Evolutionary conservation across 1,284 basidiomycete genomes (phyloP), one percentile per base, ranked within the genome.

Genomic region (Malassezia arunalokei): DNA sequence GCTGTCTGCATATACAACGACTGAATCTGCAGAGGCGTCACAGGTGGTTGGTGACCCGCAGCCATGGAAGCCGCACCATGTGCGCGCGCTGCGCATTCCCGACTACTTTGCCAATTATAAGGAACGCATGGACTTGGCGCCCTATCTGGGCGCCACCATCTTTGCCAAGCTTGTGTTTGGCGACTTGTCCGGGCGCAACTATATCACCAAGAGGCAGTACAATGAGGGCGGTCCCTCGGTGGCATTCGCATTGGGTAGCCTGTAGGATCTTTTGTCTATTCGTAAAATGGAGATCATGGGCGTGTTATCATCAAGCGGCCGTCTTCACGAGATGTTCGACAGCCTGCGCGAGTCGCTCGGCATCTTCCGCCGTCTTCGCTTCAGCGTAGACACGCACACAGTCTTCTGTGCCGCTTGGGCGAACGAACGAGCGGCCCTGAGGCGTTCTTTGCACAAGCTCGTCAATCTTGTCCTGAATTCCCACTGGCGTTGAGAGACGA

Each of bases 381-480:
- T 99, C 94, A 0, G 92, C 94, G 71, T 98, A 99, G 7, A 99
- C 91, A 57, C 94, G 80, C 9, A 99, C 94, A 40, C 94, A 92
- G 71, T 98, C 91, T 74, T 99, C 94, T 15, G 94, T 99, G 9
- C 94, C 94, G 75, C 89, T 94, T 1, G 94, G 94, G 54, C 94
- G 77, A 11, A 98, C 92, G 73, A 99, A 99, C 27, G 85, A 82
- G 43, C 94, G 80, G 0, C 91, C 94, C 31, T 82, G 82, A 49
- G 86, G 83, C 68, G 85, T 87, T 68, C 83, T 83, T 49, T 78
- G 77, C 28, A 89, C 85, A 29, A 89, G 78, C 43, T 85, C 85
- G 61, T 98, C 86, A 42, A 99, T 84, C 74, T 82, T 83, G n/a
- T 73, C 78, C 75, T 98, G 94, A 59, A 96, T 73, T 3, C 86